A percentile compares a stretch with the other conserved stretches of the same genome.
These are phyloP conservation scores for Trichoderma afroharzianum DNA, from an alignment of 2,329 filamentous ascomycete genomes.

Conservation along the genomic window DNA sequence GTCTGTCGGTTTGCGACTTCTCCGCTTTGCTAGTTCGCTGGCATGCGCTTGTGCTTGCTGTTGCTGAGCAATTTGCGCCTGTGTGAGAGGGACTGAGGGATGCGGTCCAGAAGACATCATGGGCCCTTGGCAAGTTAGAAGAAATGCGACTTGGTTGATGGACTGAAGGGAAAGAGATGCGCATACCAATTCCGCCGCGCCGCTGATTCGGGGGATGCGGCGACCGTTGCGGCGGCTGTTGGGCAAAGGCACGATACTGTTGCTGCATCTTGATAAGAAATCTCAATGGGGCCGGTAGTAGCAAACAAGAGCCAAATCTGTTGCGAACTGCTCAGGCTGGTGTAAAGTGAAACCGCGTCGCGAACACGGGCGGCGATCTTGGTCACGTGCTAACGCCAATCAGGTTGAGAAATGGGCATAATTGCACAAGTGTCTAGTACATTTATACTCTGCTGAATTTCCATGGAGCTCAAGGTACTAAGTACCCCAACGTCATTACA, in stretches of 20 bases:
- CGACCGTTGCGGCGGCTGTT: conserved; percentile 48
- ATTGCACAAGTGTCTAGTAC: background rate
- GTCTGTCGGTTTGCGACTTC: conserved; percentile 87
- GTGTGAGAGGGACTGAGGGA: conserved; percentile 48
- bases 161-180: conserved; percentile 1
- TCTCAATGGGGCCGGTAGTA: background rate
- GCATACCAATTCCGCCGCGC: conserved; percentile 52
- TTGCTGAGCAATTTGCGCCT: conserved; percentile 50
- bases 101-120: conserved; percentile 56
- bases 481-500: background rate
- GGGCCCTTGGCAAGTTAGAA: conserved; percentile 39
- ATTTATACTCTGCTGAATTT: fast-evolving
- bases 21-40: conserved; percentile 68
- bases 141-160: background rate
- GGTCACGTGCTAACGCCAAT: background rate
- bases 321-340: background rate
- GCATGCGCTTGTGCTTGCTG: conserved; percentile 52
- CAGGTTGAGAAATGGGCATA: background rate
- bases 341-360: conserved; percentile 12
- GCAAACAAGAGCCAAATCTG: background rate
- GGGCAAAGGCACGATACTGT: conserved; percentile 50
- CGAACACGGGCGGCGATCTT: background rate
- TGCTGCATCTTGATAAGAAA: conserved; percentile 43
- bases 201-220: conserved; percentile 47
- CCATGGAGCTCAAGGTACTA: background rate